Base-by-base conservation (phyloP, 306 rosid genomes). In the Lathyrus tuberosus region DNA sequence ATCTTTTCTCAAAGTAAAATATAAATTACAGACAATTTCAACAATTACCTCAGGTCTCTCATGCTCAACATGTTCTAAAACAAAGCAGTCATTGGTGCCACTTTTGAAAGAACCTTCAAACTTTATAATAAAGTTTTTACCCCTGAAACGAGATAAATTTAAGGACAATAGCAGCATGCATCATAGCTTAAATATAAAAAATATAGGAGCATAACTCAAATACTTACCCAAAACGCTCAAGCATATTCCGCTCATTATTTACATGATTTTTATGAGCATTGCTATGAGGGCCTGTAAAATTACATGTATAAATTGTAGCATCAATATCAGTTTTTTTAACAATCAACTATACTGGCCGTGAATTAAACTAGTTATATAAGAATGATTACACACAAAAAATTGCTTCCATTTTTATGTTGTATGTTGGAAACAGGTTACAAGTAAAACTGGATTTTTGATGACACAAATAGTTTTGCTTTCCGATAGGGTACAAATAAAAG, bases 11-110 rank as follows among this genome's bases (percentile, higher is more conserved):
- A 51, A 73, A 59, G 18, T 35, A 35, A 68, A 41, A 63, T 41
- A 62, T 62, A 70, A 42, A 15, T 49, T 26, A 26, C n/a, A 64
- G 22, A 64, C 46, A 8, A 43, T 9, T 56, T 46, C 35, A 54
- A 15, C 44, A 53, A 52, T 75, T 86, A 92, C 97, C 97, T 92
- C 97, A 13, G 97, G 97, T 42, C 92, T 86, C 51, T 89, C 97
- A 70, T 92, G 97, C 62, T 86, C 90, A 63, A 92, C 92, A 68
- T 92, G 91, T 75, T 89, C 88, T 47, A 89, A 80, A 69, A 86
- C 96, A 79, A 86, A 86, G 72, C 91, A 89, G 62, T 83, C 86
- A 24, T 73, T 67, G 73, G 61, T 67, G 62, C 79, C 88, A 63
- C 72, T 74, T 72, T 75, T 82, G 62, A 84, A 58, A 66, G 81